Conservation (phyloP, 345 rosid genomes). For the Boechera divaricarpa region DNA sequence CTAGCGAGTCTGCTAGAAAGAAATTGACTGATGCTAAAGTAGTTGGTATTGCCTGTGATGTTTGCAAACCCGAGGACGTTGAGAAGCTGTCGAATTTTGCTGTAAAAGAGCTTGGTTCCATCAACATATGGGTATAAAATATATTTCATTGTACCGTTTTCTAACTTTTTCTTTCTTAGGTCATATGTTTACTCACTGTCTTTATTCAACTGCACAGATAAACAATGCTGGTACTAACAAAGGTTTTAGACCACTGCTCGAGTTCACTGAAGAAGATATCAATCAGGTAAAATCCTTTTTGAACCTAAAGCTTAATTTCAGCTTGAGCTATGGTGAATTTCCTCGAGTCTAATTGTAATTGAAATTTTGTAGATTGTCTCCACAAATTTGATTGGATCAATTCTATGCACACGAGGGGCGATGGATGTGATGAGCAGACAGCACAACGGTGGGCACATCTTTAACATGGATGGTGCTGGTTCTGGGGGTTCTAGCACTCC, state of each 20-base stretch:
- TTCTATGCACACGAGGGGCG: constrained; percentile 91
- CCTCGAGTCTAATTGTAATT: not conserved
- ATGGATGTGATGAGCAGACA: constrained; percentile 78
- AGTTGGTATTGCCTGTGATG: constrained; percentile 88
- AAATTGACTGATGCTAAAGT: constrained; percentile 69
- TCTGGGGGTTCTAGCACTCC: constrained; percentile 99
- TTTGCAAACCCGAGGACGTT: constrained; percentile 73
- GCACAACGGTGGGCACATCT: constrained; percentile 78
- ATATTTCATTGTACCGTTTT: not conserved
- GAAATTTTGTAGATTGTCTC: constrained; percentile 68
- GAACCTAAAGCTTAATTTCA: not conserved
- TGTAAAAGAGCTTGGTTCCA: constrained; percentile 70
- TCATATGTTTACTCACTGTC: constrained; percentile 9
- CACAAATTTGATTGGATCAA: constrained; percentile 93
- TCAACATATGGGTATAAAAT: constrained; percentile 79
- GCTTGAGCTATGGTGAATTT: not conserved
- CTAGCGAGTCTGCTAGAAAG: constrained; percentile 53
- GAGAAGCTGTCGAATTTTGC: constrained; percentile 76
- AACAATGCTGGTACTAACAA: constrained; percentile 94
- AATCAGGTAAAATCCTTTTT: constrained; percentile 57
- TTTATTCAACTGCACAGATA: constrained; percentile 56
- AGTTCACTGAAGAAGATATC: constrained; percentile 87
- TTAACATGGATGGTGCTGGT: constrained; percentile 99
- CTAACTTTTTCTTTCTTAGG: not conserved
- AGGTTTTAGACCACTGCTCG: constrained; percentile 88